Evolutionary conservation across 805 yeast species (phyloP).

Genomic region (Pichia scutulata): DNA sequence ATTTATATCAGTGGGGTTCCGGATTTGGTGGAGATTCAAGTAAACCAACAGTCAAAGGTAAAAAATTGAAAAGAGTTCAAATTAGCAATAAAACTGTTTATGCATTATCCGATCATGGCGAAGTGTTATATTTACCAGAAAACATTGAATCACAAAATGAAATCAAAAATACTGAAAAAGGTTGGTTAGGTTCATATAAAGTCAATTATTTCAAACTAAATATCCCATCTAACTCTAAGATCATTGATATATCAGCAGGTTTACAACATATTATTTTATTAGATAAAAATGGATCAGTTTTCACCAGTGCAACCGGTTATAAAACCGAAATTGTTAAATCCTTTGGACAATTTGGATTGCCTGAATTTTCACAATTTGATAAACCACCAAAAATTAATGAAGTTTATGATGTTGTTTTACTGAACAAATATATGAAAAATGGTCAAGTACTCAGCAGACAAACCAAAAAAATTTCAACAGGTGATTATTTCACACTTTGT

Average conservation of each 20-base stretch:
- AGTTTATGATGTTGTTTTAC: constrained; percentile 47
- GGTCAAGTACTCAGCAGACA: constrained; percentile 30
- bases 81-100: constrained; percentile 51
- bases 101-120: constrained; percentile 40
- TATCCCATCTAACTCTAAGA: constrained; percentile 12
- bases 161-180: constrained; percentile 7
- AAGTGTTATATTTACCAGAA: constrained; percentile 34
- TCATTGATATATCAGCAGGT: constrained; percentile 49
- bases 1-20: constrained; percentile 65
- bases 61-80: constrained; percentile 35
- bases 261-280: constrained; percentile 59
- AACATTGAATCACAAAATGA: constrained; percentile 15
- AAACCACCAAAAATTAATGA: constrained; percentile 40
- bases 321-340: constrained; percentile 33
- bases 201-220: constrained; percentile 14
- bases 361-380: constrained; percentile 59
- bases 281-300: constrained; percentile 53
- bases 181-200: constrained; percentile 14
- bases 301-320: constrained; percentile 52
- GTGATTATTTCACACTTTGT: constrained; percentile 65
- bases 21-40: constrained; percentile 26
- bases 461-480: constrained; percentile 60
- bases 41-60: constrained; percentile 37
- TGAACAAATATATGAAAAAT: constrained; percentile 39
- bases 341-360: constrained; percentile 80